Conservation (phyloP, 139 green algal genomes). For the Diplosphaera chodatii region DNA sequence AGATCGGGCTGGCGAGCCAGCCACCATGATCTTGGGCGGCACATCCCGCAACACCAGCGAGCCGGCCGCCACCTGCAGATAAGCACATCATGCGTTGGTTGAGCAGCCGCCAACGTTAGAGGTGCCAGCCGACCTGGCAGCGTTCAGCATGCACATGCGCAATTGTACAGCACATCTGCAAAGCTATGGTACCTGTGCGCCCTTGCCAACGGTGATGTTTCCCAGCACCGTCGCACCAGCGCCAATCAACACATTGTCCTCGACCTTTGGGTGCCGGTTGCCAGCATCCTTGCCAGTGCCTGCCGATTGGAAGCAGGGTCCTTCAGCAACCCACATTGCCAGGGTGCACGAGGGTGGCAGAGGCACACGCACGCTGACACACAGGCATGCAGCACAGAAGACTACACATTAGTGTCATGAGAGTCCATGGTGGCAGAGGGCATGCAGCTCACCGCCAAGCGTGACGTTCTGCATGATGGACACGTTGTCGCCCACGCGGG, state of each 20-base stretch:
- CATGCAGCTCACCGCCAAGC: conserved; percentile 66
- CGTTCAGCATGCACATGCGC: too few species aligned
- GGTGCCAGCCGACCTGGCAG: too few species aligned
- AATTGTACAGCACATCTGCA: too few species aligned
- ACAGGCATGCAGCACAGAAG: too few species aligned
- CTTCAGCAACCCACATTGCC: too few species aligned
- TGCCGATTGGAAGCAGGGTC: background rate
- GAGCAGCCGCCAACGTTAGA: too few species aligned
- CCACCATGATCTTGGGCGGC: conserved; percentile 39
- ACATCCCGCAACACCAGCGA: background rate
- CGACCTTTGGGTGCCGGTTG: conserved; percentile 93
- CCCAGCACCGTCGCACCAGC: conserved; percentile 82
- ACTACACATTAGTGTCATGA: too few species aligned
- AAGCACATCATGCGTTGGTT: too few species aligned
- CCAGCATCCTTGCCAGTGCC: conserved; percentile 91
- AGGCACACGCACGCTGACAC: too few species aligned
- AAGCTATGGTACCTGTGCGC: conserved; percentile 74
- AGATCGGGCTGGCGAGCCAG: conserved; percentile 74
- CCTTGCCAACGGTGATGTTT: conserved; percentile 89
- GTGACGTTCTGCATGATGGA: conserved; percentile 87
- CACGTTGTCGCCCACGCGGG: conserved; percentile 81
- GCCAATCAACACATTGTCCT: conserved; percentile 86
- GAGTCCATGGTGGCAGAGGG: too few species aligned
- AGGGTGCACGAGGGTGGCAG: too few species aligned
- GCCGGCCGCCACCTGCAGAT: background rate